A percentile compares a stretch with the other conserved stretches of the same genome.
phyloP scores from a whole-genome alignment of 768 basidiomycete species.

The Lactifluus rugatus region DNA sequence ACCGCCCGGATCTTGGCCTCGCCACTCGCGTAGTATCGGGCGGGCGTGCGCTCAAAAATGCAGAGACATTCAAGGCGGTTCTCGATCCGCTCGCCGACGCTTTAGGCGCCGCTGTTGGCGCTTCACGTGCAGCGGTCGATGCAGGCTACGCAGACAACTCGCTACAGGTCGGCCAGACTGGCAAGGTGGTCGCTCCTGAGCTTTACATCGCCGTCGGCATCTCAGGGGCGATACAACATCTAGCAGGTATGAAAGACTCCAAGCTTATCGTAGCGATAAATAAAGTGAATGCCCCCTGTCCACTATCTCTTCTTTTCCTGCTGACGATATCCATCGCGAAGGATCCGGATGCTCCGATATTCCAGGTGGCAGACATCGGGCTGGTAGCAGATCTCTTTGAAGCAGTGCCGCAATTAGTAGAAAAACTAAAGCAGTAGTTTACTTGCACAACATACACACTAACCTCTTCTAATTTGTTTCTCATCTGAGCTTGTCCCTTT shows the following conservation, averaged over 20 bases:
- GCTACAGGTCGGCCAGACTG: slow-evolving; percentile 97
- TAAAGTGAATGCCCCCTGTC: slow-evolving; percentile 49
- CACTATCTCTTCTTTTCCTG: not conserved
- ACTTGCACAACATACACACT: not conserved
- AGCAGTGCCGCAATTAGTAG: slow-evolving; percentile 79
- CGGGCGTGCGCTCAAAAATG: slow-evolving; percentile 89
- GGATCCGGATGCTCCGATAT: slow-evolving; percentile 97
- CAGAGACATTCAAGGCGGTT: slow-evolving; percentile 80
- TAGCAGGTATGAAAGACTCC: slow-evolving; percentile 99
- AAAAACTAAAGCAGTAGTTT: slow-evolving; percentile 58
- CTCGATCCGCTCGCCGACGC: slow-evolving; percentile 89
- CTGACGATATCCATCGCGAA: slow-evolving; percentile 25
- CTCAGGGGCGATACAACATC: slow-evolving; percentile 96
- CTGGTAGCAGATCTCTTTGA: slow-evolving; percentile 91
- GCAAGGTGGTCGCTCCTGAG: slow-evolving; percentile 95
- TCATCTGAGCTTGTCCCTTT: too few species aligned
- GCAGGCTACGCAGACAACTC: slow-evolving; percentile 98
- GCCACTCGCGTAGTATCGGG: slow-evolving; percentile 89
- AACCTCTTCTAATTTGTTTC: not conserved
- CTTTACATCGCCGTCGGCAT: slow-evolving; percentile 95
- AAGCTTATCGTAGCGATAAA: slow-evolving; percentile 98
- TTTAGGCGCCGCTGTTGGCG: slow-evolving; percentile 92
- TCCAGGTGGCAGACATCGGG: slow-evolving; percentile 95
- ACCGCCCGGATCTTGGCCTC: slow-evolving; percentile 84
- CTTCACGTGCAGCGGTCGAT: slow-evolving; percentile 96